phyloP scores from a whole-genome alignment of 2,329 filamentous ascomycete genomes.

The Immersiporthe knoxdaviesiana region DNA sequence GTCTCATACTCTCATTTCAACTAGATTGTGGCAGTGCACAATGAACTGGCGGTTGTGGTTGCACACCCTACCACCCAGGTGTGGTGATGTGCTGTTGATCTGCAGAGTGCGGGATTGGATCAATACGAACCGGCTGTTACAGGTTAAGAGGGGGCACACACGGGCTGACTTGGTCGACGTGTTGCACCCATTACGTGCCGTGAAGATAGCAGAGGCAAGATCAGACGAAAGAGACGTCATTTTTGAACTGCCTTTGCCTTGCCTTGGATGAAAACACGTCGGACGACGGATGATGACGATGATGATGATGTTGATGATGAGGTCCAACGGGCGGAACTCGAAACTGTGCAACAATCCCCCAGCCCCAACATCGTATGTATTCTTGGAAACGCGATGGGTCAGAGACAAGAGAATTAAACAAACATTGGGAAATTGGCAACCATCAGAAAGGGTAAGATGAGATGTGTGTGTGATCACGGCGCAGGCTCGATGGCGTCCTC shows the following conservation, averaged over 20 bases:
- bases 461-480: background rate
- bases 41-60: background rate
- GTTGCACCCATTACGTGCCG: constrained; percentile 18
- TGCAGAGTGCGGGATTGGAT: background rate
- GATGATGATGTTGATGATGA: background rate
- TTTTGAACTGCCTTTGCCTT: background rate
- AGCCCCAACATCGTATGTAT: background rate
- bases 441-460: background rate
- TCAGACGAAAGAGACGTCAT: constrained; percentile 25
- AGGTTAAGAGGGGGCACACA: background rate
- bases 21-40: constrained; percentile 24
- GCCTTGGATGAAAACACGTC: background rate
- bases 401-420: background rate
- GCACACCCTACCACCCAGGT: background rate
- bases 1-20: constrained; percentile 14
- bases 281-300: background rate
- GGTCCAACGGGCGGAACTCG: background rate
- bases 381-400: background rate
- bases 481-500: background rate
- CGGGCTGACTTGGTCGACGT: background rate
- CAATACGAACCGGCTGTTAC: background rate
- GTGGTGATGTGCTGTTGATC: background rate
- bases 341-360: background rate
- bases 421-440: background rate
- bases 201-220: background rate